Conservation (phyloP, 2,329 filamentous ascomycete genomes). For the Penicillium sp. region DNA sequence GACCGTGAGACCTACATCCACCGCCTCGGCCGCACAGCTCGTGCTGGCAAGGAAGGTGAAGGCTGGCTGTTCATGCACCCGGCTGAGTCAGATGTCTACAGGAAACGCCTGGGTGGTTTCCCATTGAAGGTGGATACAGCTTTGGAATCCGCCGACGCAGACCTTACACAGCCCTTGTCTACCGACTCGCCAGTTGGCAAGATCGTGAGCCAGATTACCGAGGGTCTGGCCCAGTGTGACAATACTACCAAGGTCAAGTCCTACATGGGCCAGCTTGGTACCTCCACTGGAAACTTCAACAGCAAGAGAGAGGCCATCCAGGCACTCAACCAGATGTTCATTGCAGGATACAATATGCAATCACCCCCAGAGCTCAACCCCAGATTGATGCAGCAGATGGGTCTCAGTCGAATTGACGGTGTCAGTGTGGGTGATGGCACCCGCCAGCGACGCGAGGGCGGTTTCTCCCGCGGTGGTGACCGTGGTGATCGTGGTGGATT, state of each 20-base stretch:
- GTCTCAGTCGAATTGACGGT: constrained; percentile 24
- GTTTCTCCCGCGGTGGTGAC: background rate
- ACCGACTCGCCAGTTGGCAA: constrained; percentile 8
- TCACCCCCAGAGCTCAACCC: constrained; percentile 34
- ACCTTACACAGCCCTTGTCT: constrained; percentile 30
- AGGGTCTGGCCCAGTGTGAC: constrained; percentile 31
- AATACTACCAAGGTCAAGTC: constrained; percentile 26
- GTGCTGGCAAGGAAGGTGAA: constrained; percentile 61
- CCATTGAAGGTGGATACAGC: constrained; percentile 51
- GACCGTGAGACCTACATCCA: constrained; percentile 73
- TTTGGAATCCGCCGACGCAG: constrained; percentile 36
- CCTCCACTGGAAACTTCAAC: constrained; percentile 21
- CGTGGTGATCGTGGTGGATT: constrained; percentile 2
- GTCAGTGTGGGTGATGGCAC: constrained; percentile 17
- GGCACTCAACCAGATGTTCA: constrained; percentile 44
- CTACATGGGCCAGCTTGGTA: constrained; percentile 27
- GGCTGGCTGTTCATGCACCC: constrained; percentile 59
- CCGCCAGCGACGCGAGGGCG: background rate
- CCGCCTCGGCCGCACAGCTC: constrained; percentile 70
- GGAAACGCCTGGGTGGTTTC: constrained; percentile 53
- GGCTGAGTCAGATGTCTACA: constrained; percentile 50
- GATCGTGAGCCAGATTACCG: constrained; percentile 41
- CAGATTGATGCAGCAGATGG: constrained; percentile 26
- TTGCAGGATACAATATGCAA: constrained; percentile 48
- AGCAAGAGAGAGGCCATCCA: constrained; percentile 42